Evolutionary conservation across 192 early-diverging fungal genomes (phyloP).

Genomic region (Coemansia sp.): DNA sequence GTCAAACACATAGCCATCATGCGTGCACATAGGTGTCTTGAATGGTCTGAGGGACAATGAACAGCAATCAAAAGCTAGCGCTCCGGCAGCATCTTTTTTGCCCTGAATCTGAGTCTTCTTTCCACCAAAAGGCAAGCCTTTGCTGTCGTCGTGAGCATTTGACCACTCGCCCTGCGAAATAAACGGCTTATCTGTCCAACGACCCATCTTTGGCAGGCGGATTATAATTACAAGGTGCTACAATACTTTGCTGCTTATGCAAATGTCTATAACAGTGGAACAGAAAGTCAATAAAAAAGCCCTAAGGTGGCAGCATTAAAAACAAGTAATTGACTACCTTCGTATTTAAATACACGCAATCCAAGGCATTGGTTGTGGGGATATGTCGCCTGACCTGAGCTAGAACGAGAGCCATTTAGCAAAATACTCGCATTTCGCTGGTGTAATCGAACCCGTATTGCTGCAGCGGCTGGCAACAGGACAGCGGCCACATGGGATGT

Average conservation of each 20-base stretch:
- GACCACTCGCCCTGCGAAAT: constrained; percentile 81
- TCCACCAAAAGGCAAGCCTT: constrained; percentile 66
- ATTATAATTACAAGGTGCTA: not conserved
- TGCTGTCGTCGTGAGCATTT: constrained; percentile 57
- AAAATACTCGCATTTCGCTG: constrained; percentile 76
- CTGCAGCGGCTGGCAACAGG: constrained; percentile 79
- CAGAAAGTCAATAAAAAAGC: not conserved
- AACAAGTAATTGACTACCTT: not conserved
- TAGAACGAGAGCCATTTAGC: constrained; percentile 76
- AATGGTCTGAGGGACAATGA: constrained; percentile 89
- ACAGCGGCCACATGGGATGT: constrained; percentile 87
- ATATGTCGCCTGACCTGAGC: not conserved
- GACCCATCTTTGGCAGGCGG: constrained; percentile 19
- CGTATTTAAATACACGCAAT: not conserved
- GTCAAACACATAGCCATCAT: constrained; percentile 88
- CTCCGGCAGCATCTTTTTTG: constrained; percentile 55
- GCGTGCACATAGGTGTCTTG: constrained; percentile 79
- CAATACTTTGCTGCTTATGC: no score
- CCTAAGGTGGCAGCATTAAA: not conserved
- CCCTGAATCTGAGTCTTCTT: constrained; percentile 56
- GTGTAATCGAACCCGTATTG: constrained; percentile 71
- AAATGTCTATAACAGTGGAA: no score
- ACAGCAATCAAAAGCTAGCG: constrained; percentile 81
- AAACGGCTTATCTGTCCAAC: constrained; percentile 78
- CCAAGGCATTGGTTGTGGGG: not conserved